Evolutionary conservation across 148 eudicot species (phyloP).

Genomic region (Amaranthus cruentus): DNA sequence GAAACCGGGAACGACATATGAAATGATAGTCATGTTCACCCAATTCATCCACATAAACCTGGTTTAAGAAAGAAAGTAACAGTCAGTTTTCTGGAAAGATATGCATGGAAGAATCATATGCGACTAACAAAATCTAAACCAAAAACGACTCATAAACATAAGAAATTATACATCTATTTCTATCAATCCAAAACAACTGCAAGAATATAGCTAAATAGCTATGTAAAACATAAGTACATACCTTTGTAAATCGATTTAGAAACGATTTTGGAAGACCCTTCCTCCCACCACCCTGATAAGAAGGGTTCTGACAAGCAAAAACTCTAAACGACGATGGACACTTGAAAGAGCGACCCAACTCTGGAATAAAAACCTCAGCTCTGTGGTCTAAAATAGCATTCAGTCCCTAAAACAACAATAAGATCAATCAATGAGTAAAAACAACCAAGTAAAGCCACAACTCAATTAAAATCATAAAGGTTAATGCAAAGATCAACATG

Average conservation of each 20-base stretch:
- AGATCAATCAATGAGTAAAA: conserved; percentile 2
- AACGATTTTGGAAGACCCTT: conserved; percentile 98
- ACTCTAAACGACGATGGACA: conserved; percentile 88
- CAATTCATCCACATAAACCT: conserved; percentile 97
- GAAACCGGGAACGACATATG: conserved; percentile 72
- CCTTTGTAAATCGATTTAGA: conserved; percentile 94
- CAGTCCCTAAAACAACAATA: conserved; percentile 49
- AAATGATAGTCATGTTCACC: conserved; percentile 65
- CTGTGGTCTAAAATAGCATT: conserved; percentile 96
- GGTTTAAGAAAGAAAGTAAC: conserved; percentile 20
- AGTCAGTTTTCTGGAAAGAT: background rate
- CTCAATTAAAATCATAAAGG: background rate
- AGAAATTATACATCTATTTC: background rate
- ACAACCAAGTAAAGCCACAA: background rate
- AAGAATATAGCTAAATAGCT: background rate
- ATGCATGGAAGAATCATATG: background rate
- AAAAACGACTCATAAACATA: background rate
- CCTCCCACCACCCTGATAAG: conserved; percentile 93
- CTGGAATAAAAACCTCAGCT: conserved; percentile 97
- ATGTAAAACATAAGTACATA: conserved; percentile 17
- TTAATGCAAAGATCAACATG: conserved; percentile 9
- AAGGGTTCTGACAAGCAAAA: conserved; percentile 97
- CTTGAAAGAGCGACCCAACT: conserved; percentile 75
- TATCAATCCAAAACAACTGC: conserved; percentile 1
- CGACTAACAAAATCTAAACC: background rate